Percentiles rank a stretch among this genome's conserved stretches.
Evolutionary conservation across 345 rosid genomes (phyloP).

Genomic region (Abelmoschus esculentus): DNA sequence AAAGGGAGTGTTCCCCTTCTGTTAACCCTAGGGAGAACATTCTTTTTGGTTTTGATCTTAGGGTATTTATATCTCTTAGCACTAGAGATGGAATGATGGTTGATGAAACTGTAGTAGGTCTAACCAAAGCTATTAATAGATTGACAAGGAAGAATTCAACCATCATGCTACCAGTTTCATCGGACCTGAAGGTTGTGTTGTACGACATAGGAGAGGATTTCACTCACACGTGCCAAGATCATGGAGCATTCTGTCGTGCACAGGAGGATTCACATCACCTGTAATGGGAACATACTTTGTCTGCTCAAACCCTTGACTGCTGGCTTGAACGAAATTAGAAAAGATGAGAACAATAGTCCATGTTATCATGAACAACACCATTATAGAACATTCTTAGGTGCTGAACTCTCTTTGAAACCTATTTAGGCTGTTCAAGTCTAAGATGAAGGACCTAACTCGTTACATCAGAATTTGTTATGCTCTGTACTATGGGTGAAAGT

Average conservation of each 20-base stretch:
- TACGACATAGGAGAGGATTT: conserved; percentile 90
- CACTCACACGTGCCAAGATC: conserved; percentile 62
- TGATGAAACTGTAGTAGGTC: no score
- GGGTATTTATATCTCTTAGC: no score
- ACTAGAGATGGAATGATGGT: no score
- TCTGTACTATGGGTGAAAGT: neutral
- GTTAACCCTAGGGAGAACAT: no score
- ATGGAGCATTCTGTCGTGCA: conserved; percentile 65
- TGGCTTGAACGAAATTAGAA: conserved; percentile 21
- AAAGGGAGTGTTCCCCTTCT: no score
- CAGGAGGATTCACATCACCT: conserved; percentile 56
- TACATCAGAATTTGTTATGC: conserved; percentile 13
- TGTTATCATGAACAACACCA: conserved; percentile 16
- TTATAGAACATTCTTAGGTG: neutral
- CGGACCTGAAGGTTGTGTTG: conserved; percentile 16
- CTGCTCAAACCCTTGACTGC: conserved; percentile 17
- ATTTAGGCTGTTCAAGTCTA: conserved; percentile 1
- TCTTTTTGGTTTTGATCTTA: no score
- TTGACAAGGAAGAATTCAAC: no score
- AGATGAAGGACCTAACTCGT: conserved; percentile 22
- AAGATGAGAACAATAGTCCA: conserved; percentile 21
- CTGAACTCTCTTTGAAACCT: neutral
- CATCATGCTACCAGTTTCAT: no score
- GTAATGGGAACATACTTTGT: conserved; percentile 33
- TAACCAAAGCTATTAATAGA: no score